phyloP scores from a whole-genome alignment of 176 grass and related monocot genomes.

The Phoenix roebelenii region DNA sequence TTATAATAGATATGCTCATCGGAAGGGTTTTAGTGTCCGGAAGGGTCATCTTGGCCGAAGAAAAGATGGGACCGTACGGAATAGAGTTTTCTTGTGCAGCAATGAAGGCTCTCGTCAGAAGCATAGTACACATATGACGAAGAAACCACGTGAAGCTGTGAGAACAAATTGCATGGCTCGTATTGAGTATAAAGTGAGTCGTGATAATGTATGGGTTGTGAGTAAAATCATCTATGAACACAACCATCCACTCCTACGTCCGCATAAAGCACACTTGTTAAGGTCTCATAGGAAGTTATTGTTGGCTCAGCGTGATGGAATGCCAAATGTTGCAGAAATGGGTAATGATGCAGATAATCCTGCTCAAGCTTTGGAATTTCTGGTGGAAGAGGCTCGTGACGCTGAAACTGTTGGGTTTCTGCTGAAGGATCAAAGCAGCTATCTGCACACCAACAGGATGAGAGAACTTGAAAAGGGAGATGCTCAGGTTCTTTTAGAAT shows the following conservation, averaged over 20 bases:
- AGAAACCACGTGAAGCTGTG: constrained; percentile 28
- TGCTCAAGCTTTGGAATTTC: constrained; percentile 27
- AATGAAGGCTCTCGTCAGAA: constrained; percentile 48
- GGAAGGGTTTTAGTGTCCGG: constrained; percentile 44
- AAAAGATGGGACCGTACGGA: constrained; percentile 37
- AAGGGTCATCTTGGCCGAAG: constrained; percentile 49
- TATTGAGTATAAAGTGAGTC: constrained; percentile 34
- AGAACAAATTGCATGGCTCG: constrained; percentile 48
- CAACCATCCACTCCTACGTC: constrained; percentile 35
- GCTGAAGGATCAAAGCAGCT: constrained; percentile 31
- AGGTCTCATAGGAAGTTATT: constrained; percentile 23
- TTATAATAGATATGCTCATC: constrained; percentile 42
- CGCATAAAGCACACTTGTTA: constrained; percentile 32
- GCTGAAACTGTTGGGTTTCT: constrained; percentile 33
- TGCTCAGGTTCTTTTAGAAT: neutral
- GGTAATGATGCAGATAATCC: constrained; percentile 4
- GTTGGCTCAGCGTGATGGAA: constrained; percentile 14
- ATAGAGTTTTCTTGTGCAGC: constrained; percentile 44
- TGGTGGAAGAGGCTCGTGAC: constrained; percentile 25
- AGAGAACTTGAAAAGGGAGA: constrained; percentile 32
- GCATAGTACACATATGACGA: constrained; percentile 33
- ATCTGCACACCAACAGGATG: constrained; percentile 38
- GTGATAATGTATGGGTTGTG: constrained; percentile 29
- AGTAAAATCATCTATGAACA: constrained; percentile 43
- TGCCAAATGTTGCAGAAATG: too few species aligned